These are phyloP conservation scores for Hyaloperonospora arabidopsidis DNA, from an alignment of 352 stramenopile genomes.

Conservation along the genomic window DNA sequence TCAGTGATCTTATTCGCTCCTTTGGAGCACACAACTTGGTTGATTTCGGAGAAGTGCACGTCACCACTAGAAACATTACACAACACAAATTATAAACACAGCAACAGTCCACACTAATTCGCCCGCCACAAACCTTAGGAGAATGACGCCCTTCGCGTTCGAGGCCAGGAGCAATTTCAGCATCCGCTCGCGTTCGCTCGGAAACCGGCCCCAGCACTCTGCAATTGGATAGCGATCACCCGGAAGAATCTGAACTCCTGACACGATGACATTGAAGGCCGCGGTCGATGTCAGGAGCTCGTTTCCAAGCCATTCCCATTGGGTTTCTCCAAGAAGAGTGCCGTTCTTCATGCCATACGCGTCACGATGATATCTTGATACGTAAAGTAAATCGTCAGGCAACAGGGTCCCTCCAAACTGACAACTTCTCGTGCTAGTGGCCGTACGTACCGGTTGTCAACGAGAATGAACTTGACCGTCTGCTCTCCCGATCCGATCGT, in stretches of 20 bases:
- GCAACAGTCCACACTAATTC: slow-evolving; percentile 2
- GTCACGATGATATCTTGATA: slow-evolving; percentile 71
- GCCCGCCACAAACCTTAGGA: slow-evolving; percentile 55
- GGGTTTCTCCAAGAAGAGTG: slow-evolving; percentile 62
- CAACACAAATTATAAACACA: slow-evolving; percentile 6
- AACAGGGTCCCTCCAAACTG: not conserved
- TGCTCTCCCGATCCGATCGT: slow-evolving; percentile 52
- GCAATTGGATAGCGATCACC: slow-evolving; percentile 70
- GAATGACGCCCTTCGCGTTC: slow-evolving; percentile 77
- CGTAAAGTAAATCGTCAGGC: not conserved
- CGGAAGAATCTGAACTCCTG: slow-evolving; percentile 84
- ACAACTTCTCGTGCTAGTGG: not conserved
- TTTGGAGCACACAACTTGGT: slow-evolving; percentile 84
- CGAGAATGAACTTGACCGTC: slow-evolving; percentile 80
- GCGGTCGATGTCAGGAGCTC: slow-evolving; percentile 73
- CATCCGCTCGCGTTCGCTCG: slow-evolving; percentile 67
- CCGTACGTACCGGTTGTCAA: slow-evolving; percentile 62
- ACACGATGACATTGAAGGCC: slow-evolving; percentile 90
- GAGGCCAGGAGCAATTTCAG: slow-evolving; percentile 79
- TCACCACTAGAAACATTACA: slow-evolving; percentile 58
- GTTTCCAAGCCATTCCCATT: slow-evolving; percentile 83
- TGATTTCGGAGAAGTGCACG: slow-evolving; percentile 90
- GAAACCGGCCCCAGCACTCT: slow-evolving; percentile 88
- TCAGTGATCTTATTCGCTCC: slow-evolving; percentile 59
- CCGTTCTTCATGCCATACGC: slow-evolving; percentile 51